Conservation (phyloP, 176 grass and related monocot species). For the Zea luxurians region DNA sequence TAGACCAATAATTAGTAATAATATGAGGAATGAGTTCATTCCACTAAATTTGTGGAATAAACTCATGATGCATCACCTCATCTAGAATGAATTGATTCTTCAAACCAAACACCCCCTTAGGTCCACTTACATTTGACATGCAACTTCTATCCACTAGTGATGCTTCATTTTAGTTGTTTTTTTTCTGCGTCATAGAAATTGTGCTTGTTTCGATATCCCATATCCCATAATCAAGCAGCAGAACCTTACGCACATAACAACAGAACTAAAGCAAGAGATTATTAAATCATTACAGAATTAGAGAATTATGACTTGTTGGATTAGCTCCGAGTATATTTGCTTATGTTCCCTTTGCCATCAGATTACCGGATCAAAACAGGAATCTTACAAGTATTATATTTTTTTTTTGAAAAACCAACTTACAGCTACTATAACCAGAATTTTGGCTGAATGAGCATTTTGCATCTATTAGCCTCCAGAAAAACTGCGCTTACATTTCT, state of each 20-base stretch:
- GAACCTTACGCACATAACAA: too few relatives aligned
- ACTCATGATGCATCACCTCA: too few relatives aligned
- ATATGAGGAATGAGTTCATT: too few relatives aligned
- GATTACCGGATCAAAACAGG: neutral
- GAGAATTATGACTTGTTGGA: neutral
- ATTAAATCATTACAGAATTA: conserved; percentile 6
- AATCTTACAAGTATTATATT: too few relatives aligned
- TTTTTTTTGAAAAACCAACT: neutral
- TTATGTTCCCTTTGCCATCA: neutral
- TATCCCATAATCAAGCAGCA: neutral
- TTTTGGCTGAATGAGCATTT: neutral
- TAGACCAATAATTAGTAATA: too few relatives aligned
- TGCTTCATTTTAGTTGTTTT: neutral
- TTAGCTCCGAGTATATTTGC: neutral
- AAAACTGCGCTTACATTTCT: neutral
- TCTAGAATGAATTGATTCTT: too few relatives aligned
- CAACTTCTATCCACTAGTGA: neutral
- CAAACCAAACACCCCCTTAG: neutral
- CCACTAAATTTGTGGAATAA: too few relatives aligned
- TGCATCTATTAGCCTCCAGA: neutral
- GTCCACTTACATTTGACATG: neutral
- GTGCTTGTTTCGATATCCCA: neutral
- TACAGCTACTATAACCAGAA: neutral
- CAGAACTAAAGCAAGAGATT: neutral
- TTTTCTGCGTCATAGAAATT: conserved; percentile 9